Percentiles rank a stretch among this genome's conserved stretches.
phyloP scores from a whole-genome alignment of 1,284 basidiomycete species.

The Ceratobasidium sp. region DNA sequence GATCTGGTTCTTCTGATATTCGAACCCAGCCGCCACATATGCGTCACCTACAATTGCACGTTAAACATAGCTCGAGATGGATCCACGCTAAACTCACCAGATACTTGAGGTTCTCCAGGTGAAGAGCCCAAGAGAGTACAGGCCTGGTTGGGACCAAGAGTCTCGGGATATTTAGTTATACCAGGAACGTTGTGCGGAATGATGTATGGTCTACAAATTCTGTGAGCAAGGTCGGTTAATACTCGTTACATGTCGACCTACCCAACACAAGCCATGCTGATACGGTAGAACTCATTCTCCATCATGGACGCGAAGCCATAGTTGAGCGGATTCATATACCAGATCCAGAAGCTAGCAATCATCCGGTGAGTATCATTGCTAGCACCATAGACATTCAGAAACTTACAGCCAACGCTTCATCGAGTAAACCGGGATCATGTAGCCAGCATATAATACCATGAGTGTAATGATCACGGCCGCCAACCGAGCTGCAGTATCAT shows the following conservation, averaged over 20 bases:
- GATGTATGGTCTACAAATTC: slow-evolving; percentile 63
- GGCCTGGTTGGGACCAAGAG: slow-evolving; percentile 56
- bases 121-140: slow-evolving; percentile 51
- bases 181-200: slow-evolving; percentile 78
- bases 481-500: slow-evolving; percentile 64
- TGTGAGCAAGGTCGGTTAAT: not conserved
- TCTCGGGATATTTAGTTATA: slow-evolving; percentile 71
- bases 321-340: slow-evolving; percentile 70
- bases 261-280: slow-evolving; percentile 55
- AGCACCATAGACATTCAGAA: not conserved
- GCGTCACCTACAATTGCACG: slow-evolving; percentile 54
- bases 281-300: slow-evolving; percentile 86
- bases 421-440: slow-evolving; percentile 65
- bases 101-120: slow-evolving; percentile 46
- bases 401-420: slow-evolving; percentile 84
- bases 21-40: slow-evolving; percentile 45
- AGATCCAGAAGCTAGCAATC: slow-evolving; percentile 74
- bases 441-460: slow-evolving; percentile 55
- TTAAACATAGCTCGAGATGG: slow-evolving; percentile 55
- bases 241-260: slow-evolving; percentile 66
- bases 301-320: slow-evolving; percentile 86
- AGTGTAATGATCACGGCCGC: slow-evolving; percentile 63
- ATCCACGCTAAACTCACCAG: slow-evolving; percentile 42
- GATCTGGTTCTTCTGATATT: slow-evolving; percentile 55
- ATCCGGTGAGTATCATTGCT: not conserved